Evolutionary conservation across 2,329 filamentous ascomycete species (phyloP).

Genomic region (Xylariaceae sp.): DNA sequence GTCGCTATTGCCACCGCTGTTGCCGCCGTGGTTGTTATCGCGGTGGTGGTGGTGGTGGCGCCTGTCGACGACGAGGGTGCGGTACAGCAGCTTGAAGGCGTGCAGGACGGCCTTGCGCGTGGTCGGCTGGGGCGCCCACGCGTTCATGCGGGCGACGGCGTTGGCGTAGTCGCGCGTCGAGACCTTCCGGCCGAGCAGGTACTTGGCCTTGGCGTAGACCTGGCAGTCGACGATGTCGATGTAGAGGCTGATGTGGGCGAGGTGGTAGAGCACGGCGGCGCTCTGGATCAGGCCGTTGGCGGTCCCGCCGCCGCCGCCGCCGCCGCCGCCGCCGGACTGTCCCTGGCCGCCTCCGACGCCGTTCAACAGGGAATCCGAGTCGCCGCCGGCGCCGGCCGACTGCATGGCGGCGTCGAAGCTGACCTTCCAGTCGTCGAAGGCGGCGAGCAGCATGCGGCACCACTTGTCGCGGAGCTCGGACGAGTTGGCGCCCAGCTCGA

Average conservation of each 20-base stretch:
- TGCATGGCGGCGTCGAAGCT: slow-evolving; percentile 69
- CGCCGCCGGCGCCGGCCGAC: too few species aligned
- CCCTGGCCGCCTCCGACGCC: slow-evolving; percentile 30
- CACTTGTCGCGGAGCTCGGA: slow-evolving; percentile 62
- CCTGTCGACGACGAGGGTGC: slow-evolving; percentile 58
- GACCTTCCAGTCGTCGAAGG: slow-evolving; percentile 81
- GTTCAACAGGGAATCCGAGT: slow-evolving; percentile 28
- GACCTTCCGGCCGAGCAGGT: slow-evolving; percentile 70
- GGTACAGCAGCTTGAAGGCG: slow-evolving; percentile 70
- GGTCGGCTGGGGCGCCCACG: slow-evolving; percentile 67
- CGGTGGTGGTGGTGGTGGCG: slow-evolving; percentile 18
- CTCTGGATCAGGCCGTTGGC: slow-evolving; percentile 63
- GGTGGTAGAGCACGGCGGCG: slow-evolving; percentile 71
- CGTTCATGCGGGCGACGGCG: slow-evolving; percentile 66
- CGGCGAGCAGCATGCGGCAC: slow-evolving; percentile 66
- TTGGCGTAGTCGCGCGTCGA: slow-evolving; percentile 67
- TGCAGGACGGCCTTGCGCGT: slow-evolving; percentile 80
- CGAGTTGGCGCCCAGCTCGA: slow-evolving; percentile 59
- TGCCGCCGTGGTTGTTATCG: slow-evolving; percentile 16
- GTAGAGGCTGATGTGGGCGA: slow-evolving; percentile 84
- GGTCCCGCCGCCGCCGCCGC: too few species aligned
- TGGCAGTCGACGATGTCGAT: slow-evolving; percentile 86
- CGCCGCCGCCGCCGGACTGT: slow-evolving; percentile 50
- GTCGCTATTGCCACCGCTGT: slow-evolving; percentile 24
- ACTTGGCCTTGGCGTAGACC: slow-evolving; percentile 73